Base-by-base conservation (phyloP, 306 rosid species). In the Castanea crenata region DNA sequence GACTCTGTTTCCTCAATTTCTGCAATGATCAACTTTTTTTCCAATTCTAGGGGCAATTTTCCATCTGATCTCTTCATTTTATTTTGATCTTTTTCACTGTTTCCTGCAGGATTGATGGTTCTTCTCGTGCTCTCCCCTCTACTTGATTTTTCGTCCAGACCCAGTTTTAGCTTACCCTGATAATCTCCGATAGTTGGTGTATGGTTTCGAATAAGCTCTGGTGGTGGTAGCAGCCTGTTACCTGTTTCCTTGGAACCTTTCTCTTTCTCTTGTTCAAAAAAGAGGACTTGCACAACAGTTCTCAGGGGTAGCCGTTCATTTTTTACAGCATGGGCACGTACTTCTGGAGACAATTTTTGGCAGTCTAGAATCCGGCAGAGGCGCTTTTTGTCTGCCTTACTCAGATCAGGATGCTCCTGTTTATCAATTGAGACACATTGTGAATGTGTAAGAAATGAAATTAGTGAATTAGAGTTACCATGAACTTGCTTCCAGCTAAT, bases 251-350 rank as follows among this genome's bases (percentile, higher is more conserved):
- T 82, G 7, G 92, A 80, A 49, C 85, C 87, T 85, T 87, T 89
- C 73, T 86, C 87, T 85, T 87, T 89, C 73, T 86, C 97, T 88
- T 92, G 93, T 71, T 92, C 96, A 81, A 83, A 86, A 85, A 83
- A 92, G 69, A 92, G 96, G 78, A 92, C 90, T 70, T 92, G 97
- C 86, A 92, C 96, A 31, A 92, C 96, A 0, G 91, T 91, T 85
- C 96, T 89, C 72, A 91, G 56, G 46, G 97, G 97, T 44, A 92
- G 94, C 77, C 89, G 85, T 83, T 92, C 97, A 21, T 92, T 92
- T 81, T 91, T 92, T 5, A 91, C 92, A 25, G 97, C 97, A 41
- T 89, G 96, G 7, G 89, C 87, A 1, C 96, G 88, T 57, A 87
- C 83, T 57, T 89, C 90, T 1, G 97, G 83, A 2, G 97, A 88